A percentile compares a stretch with the other conserved stretches of the same genome.
Conservation (phyloP, 2,329 filamentous ascomycete species). For the Cercospora sp. region DNA sequence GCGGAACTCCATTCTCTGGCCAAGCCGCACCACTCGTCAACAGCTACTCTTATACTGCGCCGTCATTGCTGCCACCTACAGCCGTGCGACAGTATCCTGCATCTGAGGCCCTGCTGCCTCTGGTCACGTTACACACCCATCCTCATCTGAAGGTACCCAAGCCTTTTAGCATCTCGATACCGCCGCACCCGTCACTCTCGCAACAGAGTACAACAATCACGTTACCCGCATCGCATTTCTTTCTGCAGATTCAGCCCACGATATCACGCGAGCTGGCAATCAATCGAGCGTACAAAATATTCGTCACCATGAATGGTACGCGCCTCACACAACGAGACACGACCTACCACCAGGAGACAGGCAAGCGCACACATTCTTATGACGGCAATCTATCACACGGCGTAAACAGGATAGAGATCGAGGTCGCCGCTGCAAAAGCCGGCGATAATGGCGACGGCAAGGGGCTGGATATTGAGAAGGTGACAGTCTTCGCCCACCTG, state of each 20-base stretch:
- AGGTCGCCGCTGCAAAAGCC: slow-evolving; percentile 65
- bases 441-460: slow-evolving; percentile 35
- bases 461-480: slow-evolving; percentile 69
- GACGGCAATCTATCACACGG: slow-evolving; percentile 71
- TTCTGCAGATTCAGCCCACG: slow-evolving; percentile 68
- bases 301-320: slow-evolving; percentile 68
- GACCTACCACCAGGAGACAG: slow-evolving; percentile 36
- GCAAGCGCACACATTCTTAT: slow-evolving; percentile 64
- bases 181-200: slow-evolving; percentile 64
- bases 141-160: slow-evolving; percentile 58
- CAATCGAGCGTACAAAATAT: slow-evolving; percentile 72
- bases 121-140: slow-evolving; percentile 67
- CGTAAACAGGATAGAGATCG: slow-evolving; percentile 75
- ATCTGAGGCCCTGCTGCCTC: slow-evolving; percentile 65
- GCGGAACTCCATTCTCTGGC: slow-evolving; percentile 31
- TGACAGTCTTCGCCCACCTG: slow-evolving; percentile 74
- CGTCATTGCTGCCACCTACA: slow-evolving; percentile 41
- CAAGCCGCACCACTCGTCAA: slow-evolving; percentile 26
- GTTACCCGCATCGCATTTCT: slow-evolving; percentile 65
- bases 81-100: slow-evolving; percentile 38
- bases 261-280: slow-evolving; percentile 60
- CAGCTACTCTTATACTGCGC: slow-evolving; percentile 36
- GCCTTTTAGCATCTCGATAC: slow-evolving; percentile 63
- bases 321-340: slow-evolving; percentile 57
- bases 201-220: slow-evolving; percentile 73